Evolutionary conservation across 257 asterid genomes (phyloP).

Genomic region (Marsdenia floribunda): DNA sequence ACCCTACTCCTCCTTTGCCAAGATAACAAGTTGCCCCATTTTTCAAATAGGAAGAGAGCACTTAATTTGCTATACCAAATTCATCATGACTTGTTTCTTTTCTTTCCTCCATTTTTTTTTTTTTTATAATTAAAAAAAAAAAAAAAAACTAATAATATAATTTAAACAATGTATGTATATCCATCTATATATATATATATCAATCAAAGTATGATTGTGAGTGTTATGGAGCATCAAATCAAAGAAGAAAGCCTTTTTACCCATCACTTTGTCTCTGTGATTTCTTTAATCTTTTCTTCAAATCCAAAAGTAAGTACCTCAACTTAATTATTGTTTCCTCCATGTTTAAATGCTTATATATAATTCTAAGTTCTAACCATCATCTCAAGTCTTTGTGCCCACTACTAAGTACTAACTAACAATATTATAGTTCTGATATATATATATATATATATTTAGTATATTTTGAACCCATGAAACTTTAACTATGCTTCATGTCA

Average conservation of each 20-base stretch:
- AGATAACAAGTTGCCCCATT: conserved; percentile 28
- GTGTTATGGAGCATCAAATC: conserved; percentile 25
- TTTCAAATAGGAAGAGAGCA: conserved; percentile 30
- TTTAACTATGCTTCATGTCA: not conserved
- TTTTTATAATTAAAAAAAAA: not conserved
- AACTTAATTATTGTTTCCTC: conserved; percentile 20
- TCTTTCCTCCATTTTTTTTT: too few relatives aligned
- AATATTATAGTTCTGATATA: not conserved
- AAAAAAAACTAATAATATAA: not conserved
- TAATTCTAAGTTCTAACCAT: conserved; percentile 5
- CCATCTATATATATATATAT: not conserved
- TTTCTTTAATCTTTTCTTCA: conserved; percentile 20
- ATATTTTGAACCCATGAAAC: not conserved
- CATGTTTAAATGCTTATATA: conserved; percentile 6
- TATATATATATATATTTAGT: too few relatives aligned
- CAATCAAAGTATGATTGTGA: conserved; percentile 25
- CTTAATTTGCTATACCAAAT: conserved; percentile 20
- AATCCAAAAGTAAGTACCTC: conserved; percentile 23
- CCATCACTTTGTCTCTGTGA: conserved; percentile 32
- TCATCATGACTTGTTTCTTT: conserved; percentile 19
- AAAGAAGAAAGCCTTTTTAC: conserved; percentile 38
- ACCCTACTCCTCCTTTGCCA: conserved; percentile 13
- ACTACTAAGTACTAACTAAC: not conserved
- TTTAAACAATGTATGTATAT: not conserved
- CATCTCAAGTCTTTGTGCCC: conserved; percentile 3